Evolutionary conservation across 805 yeast species (phyloP).

Genomic region (Wickerhamomyces strasburgensis): DNA sequence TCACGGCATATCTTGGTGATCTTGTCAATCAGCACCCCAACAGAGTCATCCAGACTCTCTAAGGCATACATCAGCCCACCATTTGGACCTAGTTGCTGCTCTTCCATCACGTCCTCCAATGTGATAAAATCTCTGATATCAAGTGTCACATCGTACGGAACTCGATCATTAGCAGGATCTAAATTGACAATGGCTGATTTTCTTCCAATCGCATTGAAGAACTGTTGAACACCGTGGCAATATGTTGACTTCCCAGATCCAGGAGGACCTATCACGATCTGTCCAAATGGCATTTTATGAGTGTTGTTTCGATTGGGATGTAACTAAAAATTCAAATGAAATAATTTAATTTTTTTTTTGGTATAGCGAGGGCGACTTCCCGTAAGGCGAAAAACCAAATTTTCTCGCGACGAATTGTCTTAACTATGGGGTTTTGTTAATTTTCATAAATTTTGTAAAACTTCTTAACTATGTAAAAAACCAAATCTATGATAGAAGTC

Average conservation of each 20-base stretch:
- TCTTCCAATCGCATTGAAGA: slow-evolving; percentile 90
- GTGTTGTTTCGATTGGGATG: no score
- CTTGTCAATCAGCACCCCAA: slow-evolving; percentile 54
- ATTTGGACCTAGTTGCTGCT: slow-evolving; percentile 68
- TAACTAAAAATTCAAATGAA: no score
- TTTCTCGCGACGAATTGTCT: no score
- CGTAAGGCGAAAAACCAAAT: no score
- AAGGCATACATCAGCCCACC: slow-evolving; percentile 91
- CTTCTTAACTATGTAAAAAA: no score
- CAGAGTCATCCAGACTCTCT: slow-evolving; percentile 55
- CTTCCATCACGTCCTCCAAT: slow-evolving; percentile 73
- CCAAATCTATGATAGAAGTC: no score
- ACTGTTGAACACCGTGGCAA: slow-evolving; percentile 89
- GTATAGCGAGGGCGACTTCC: no score
- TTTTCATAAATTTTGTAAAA: no score
- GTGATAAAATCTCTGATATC: slow-evolving; percentile 77
- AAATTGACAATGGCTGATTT: slow-evolving; percentile 78
- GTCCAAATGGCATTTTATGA: slow-evolving; percentile 52
- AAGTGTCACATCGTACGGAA: slow-evolving; percentile 66
- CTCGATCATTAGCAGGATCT: slow-evolving; percentile 84
- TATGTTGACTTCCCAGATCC: slow-evolving; percentile 97
- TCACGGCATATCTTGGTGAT: slow-evolving; percentile 52
- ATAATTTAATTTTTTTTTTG: no score
- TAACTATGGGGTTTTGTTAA: no score
- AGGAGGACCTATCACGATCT: slow-evolving; percentile 95